Base-by-base conservation (phyloP, 2,329 filamentous ascomycete species). In the Aspergillus quadrilineatus region DNA sequence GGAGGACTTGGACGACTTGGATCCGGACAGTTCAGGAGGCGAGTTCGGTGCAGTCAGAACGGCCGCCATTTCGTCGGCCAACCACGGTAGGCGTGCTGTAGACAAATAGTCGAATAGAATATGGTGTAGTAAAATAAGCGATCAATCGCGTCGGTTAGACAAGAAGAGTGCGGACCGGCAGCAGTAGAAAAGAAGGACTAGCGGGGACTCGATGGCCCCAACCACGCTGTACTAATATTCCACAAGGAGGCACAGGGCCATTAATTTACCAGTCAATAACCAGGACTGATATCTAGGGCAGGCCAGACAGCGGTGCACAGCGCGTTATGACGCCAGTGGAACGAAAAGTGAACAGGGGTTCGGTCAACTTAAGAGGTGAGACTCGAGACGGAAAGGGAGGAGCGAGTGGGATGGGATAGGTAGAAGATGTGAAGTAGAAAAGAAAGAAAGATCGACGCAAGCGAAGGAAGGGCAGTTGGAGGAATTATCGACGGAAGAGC, bases 1-100 rank as follows among this genome's bases (percentile, higher is more conserved):
- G 4, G 90, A 95, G 29, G 91, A 92, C 75, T 94, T 95, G 63
- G 90, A 96, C 60, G 90, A 94, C 74, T 93, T 95, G 59, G 90
- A 95, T 64, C 82, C 83, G 61, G 89, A 90, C 76, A 96, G 85
- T 67, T 90, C 89, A 59, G 89, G 89, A 57, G 88, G 88, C 63
- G 89, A 90, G 72, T 82, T 84, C 46, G 87, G 86, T 58, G 74
- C 78, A 55, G 75, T 79, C 54, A 77, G 68, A 55, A 75, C 68
- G 56, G 75, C 72, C 68, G 74, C 78, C 69, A 73, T 77, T 59
- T 71, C 73, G 71, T 51, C 37, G 37, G n/a, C 2, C 30, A 7
- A 47, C 22, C 22, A 22, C 22, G 22, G 22, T 22, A 22, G 22
- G 22, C 22, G 22, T 34, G 30, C 10, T 34, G 10, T 34, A 34